Percentiles rank a stretch among this genome's conserved stretches.
Evolutionary conservation across 2,329 filamentous ascomycete species (phyloP).

Genomic region (Monosporascus cannonballus): DNA sequence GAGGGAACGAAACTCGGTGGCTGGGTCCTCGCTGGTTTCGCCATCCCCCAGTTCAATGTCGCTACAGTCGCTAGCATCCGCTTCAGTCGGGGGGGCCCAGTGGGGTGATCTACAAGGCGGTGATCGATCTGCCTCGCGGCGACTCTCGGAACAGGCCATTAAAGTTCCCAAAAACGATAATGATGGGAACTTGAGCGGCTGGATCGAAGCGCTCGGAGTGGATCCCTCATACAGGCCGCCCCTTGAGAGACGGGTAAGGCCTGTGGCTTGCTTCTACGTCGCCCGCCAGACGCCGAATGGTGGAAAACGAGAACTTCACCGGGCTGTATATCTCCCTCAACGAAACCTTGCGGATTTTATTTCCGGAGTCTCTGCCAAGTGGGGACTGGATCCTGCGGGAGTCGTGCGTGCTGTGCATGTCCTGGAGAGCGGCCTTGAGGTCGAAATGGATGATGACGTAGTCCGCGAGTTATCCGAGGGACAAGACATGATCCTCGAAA

Average conservation of each 20-base stretch:
- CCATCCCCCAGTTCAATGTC: slow-evolving; percentile 62
- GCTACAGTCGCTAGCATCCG: slow-evolving; percentile 49
- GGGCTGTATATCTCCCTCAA: slow-evolving; percentile 78
- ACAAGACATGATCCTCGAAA: slow-evolving; percentile 80
- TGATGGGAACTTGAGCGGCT: slow-evolving; percentile 64
- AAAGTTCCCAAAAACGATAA: slow-evolving; percentile 50
- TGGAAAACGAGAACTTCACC: slow-evolving; percentile 61
- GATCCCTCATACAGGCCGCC: slow-evolving; percentile 80
- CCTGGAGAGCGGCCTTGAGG: slow-evolving; percentile 67
- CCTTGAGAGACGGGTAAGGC: slow-evolving; percentile 61
- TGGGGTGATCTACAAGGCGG: slow-evolving; percentile 55
- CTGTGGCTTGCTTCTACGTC: slow-evolving; percentile 85
- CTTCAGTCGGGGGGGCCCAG: slow-evolving; percentile 33
- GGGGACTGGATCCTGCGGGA: slow-evolving; percentile 66
- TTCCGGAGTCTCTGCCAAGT: slow-evolving; percentile 68
- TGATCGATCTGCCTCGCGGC: slow-evolving; percentile 36
- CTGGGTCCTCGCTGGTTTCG: slow-evolving; percentile 56
- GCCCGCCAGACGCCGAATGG: slow-evolving; percentile 45
- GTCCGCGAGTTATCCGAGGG: slow-evolving; percentile 79
- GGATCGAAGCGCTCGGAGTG: slow-evolving; percentile 90
- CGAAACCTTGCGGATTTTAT: slow-evolving; percentile 72
- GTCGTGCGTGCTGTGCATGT: slow-evolving; percentile 68
- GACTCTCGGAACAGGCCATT: slow-evolving; percentile 47
- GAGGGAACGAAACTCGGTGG: slow-evolving; percentile 52
- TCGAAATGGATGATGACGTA: slow-evolving; percentile 87